These are phyloP conservation scores for Mucor saturninus DNA, from an alignment of 371 early-diverging fungal genomes.

Conservation along the genomic window DNA sequence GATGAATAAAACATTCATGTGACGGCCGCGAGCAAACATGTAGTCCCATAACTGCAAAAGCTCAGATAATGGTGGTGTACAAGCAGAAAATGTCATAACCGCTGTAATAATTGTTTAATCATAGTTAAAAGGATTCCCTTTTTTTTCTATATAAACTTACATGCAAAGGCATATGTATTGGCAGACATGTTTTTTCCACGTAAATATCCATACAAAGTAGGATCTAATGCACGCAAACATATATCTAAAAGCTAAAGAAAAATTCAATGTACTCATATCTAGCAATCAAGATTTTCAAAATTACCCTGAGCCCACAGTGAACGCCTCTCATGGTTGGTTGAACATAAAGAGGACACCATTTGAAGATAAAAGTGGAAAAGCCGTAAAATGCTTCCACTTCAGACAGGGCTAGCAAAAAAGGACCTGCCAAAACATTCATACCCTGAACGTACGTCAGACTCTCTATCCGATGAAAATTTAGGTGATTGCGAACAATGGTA, in stretches of 20 bases:
- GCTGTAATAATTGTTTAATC: conserved; percentile 45
- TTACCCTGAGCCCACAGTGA: conserved; percentile 86
- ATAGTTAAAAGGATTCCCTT: neutral
- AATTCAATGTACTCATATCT: neutral
- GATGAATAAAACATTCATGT: conserved; percentile 89
- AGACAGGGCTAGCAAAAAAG: conserved; percentile 88
- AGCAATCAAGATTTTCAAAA: neutral
- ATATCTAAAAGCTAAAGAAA: conserved; percentile 75
- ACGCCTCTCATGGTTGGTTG: conserved; percentile 90
- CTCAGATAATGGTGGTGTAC: conserved; percentile 86
- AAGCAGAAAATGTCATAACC: conserved; percentile 91
- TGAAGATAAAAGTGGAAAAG: conserved; percentile 82
- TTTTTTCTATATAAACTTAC: conserved; percentile 52
- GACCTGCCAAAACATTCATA: conserved; percentile 94
- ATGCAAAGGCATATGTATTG: conserved; percentile 86
- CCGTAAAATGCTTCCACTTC: conserved; percentile 92
- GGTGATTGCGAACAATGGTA: neutral
- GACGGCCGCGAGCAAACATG: conserved; percentile 87
- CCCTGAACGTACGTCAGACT: conserved; percentile 89
- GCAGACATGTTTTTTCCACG: conserved; percentile 76
- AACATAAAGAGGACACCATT: conserved; percentile 91
- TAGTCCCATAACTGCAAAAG: conserved; percentile 92
- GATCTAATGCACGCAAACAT: conserved; percentile 79
- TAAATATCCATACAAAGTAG: conserved; percentile 73
- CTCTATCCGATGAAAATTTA: neutral